These are phyloP conservation scores for Vitis riparia DNA, from an alignment of 164 flowering plant species.

Conservation along the genomic window DNA sequence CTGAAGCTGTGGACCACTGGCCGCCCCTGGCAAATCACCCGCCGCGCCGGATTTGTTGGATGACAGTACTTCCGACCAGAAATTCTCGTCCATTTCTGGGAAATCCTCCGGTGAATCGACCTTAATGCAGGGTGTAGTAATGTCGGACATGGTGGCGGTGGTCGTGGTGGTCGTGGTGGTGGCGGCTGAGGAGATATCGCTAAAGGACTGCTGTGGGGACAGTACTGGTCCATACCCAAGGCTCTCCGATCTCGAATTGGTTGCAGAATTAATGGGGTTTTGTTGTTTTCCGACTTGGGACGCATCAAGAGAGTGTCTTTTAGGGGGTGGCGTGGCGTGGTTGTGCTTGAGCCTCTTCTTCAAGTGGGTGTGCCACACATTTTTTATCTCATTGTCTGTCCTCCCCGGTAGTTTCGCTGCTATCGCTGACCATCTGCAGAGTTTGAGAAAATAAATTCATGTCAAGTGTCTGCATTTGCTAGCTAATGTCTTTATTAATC, in stretches of 20 bases:
- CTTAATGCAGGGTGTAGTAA: not conserved
- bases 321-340: not conserved
- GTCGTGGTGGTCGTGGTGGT: not conserved
- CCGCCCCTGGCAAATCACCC: constrained; percentile 1
- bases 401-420: constrained; percentile 58
- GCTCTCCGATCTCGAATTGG: not conserved
- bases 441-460: not conserved
- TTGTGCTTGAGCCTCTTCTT: constrained; percentile 34
- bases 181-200: constrained; percentile 22
- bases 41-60: constrained; percentile 14
- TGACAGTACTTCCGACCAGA: constrained; percentile 35
- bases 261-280: not conserved
- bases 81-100: constrained; percentile 33
- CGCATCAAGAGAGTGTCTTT: not conserved
- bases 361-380: constrained; percentile 62
- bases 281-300: constrained; percentile 3
- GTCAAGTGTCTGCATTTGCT: no score
- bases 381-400: constrained; percentile 60
- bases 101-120: constrained; percentile 12
- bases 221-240: not conserved
- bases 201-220: constrained; percentile 23
- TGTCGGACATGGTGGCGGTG: not conserved
- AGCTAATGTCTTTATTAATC: no score
- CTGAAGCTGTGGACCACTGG: not conserved
- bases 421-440: constrained; percentile 57